phyloP scores from a whole-genome alignment of 768 basidiomycete genomes.

The Lanmaoa pseudosensibilis region DNA sequence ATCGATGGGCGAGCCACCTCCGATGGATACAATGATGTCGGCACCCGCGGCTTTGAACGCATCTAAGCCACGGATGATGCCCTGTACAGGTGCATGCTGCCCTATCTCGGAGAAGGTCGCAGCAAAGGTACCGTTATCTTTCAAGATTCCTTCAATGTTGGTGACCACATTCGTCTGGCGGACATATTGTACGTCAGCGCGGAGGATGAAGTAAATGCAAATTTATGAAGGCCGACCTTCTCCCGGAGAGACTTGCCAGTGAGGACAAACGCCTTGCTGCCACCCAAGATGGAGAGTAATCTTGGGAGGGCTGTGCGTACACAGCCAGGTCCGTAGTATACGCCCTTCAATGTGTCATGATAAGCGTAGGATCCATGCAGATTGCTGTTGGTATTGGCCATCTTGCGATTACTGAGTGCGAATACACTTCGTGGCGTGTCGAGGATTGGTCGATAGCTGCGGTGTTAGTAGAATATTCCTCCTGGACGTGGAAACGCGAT shows the following conservation, averaged over 20 bases:
- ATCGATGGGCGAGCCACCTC: conserved; percentile 81
- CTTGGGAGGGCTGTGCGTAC: conserved; percentile 61
- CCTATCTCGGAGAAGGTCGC: conserved; percentile 74
- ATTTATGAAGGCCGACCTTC: conserved; percentile 43
- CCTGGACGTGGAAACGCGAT: background rate
- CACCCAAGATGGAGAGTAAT: conserved; percentile 52
- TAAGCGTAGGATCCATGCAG: conserved; percentile 60
- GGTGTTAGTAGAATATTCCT: conserved; percentile 5
- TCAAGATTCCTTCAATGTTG: conserved; percentile 44
- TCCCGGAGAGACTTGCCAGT: conserved; percentile 68
- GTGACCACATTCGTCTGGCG: conserved; percentile 28
- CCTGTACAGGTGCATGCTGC: conserved; percentile 68
- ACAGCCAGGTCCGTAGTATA: conserved; percentile 74
- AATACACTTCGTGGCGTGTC: background rate
- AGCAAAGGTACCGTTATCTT: conserved; percentile 56
- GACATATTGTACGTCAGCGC: conserved; percentile 12
- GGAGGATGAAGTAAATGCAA: background rate
- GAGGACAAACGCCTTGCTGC: conserved; percentile 65
- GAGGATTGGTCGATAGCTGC: conserved; percentile 6
- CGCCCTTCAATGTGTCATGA: conserved; percentile 63
- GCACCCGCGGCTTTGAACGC: conserved; percentile 56
- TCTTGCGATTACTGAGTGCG: background rate
- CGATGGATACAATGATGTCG: conserved; percentile 70
- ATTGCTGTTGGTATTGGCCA: conserved; percentile 10
- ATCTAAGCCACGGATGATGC: conserved; percentile 57